Base-by-base conservation (phyloP, 2,329 filamentous ascomycete species). In the Fusarium abutilonis region DNA sequence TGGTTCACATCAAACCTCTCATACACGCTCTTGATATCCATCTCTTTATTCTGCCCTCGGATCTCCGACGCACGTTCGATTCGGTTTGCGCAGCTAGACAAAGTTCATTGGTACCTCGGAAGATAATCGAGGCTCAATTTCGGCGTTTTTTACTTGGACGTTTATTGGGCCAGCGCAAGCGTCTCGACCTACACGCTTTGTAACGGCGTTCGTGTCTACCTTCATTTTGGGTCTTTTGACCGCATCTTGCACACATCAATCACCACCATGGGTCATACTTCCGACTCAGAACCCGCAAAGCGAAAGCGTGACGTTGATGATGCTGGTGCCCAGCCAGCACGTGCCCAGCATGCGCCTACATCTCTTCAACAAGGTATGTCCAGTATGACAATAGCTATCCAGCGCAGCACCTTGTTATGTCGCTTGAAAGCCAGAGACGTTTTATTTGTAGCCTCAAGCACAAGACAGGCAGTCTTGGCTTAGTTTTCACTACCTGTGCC, bases 271-370 rank as follows among this genome's bases (percentile, higher is more conserved):
- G 77, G 78, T 66, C 78, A 79, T 71, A 75, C 71, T 68, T 70
- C 74, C 60, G 78, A 78, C 29, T 62, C 71, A 50, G 77, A 81
- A 52, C 71, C 75, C 63, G 76, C 77, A 71, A 82, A 83, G 74
- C 78, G 80, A 63, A 83, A 82, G 70, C 79, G 80, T 65, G 79
- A 80, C 60, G 67, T 74, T 54, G 79, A 82, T 66, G 80, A 82
- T 69, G 74, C 68, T 63, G 76, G 75, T 66, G 72, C 67, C 56
- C 78, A 77, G 65, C 67, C 70, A 61, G 64, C 68, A 43, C 76
- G 63, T 56, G 77, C 77, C 60, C 80, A 80, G 69, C 79, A 77
- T 69, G 75, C 76, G 59, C 77, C 75, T 56, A 75, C 66, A 56
- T 61, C 62, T 55, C 53, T 77, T 60, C 77, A 79, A 63, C 77